phyloP scores from a whole-genome alignment of 768 basidiomycete genomes.

The Hypsizygus marmoreus region DNA sequence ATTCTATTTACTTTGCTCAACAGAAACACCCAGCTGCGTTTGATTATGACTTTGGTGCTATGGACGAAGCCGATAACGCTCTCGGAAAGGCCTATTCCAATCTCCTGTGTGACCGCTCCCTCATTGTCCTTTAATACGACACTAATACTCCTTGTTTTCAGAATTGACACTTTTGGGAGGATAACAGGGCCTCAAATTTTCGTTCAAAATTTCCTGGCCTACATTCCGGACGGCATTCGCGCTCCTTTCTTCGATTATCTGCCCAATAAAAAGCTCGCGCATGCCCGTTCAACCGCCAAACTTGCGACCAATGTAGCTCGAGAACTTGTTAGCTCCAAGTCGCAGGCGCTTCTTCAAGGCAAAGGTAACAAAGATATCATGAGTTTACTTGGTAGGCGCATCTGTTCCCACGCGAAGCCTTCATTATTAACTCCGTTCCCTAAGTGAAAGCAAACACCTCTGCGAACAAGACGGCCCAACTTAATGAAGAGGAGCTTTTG shows the following conservation, averaged over 20 bases:
- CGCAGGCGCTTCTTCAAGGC: constrained; percentile 31
- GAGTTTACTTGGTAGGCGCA: constrained; percentile 46
- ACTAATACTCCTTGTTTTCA: constrained; percentile 8
- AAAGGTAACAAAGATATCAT: constrained; percentile 40
- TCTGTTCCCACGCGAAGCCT: too few relatives aligned
- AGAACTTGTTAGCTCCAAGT: constrained; percentile 37
- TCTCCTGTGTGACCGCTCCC: constrained; percentile 32
- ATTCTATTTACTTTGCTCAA: background rate
- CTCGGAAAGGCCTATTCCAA: constrained; percentile 38
- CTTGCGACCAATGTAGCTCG: constrained; percentile 34
- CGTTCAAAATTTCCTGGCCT: constrained; percentile 28
- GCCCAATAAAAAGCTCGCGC: constrained; percentile 31
- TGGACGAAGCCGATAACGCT: constrained; percentile 37
- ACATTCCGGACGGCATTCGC: constrained; percentile 31
- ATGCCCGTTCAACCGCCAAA: constrained; percentile 31
- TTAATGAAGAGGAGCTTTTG: constrained; percentile 52
- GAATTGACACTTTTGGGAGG: constrained; percentile 32
- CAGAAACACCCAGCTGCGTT: constrained; percentile 45
- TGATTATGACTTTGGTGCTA: constrained; percentile 46
- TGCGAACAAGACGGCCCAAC: constrained; percentile 40
- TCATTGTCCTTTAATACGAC: constrained; percentile 2
- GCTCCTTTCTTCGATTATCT: constrained; percentile 34
- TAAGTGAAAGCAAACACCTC: constrained; percentile 58
- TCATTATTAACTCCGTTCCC: too few relatives aligned
- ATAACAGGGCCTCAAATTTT: constrained; percentile 33